These are phyloP conservation scores for Colletotrichum sp. DNA, from an alignment of 2,329 filamentous ascomycete species.

Conservation along the genomic window DNA sequence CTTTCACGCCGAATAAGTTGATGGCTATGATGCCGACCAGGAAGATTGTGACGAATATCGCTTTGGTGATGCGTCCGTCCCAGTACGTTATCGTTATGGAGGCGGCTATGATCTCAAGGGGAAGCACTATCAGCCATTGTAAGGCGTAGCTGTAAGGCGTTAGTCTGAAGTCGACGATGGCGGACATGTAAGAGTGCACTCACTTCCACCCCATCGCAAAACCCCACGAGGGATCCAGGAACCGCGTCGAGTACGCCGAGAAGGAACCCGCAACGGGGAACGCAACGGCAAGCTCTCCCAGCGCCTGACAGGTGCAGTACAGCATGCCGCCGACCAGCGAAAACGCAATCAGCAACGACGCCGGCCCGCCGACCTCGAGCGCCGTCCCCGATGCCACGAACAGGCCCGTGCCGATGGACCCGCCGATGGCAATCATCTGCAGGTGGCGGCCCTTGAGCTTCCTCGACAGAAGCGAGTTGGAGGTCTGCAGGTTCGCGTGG, in stretches of 20 bases:
- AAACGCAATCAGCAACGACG: constrained; percentile 80
- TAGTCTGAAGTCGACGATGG: not conserved
- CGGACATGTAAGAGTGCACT: constrained; percentile 34
- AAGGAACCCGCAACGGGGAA: constrained; percentile 94
- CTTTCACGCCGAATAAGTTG: constrained; percentile 87
- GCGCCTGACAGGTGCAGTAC: constrained; percentile 88
- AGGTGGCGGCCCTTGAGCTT: constrained; percentile 84
- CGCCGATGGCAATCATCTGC: constrained; percentile 98
- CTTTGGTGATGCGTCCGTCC: constrained; percentile 67
- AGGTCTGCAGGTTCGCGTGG: constrained; percentile 73
- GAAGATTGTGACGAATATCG: constrained; percentile 85
- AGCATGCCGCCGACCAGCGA: constrained; percentile 83
- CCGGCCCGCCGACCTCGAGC: constrained; percentile 76
- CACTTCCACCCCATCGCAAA: constrained; percentile 96
- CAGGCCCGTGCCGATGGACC: constrained; percentile 87
- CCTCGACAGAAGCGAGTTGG: constrained; percentile 75
- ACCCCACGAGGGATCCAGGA: constrained; percentile 92
- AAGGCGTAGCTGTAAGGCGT: constrained; percentile 70
- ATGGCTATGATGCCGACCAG: constrained; percentile 77
- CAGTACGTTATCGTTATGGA: constrained; percentile 86
- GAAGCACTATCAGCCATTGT: constrained; percentile 85
- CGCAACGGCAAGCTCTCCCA: constrained; percentile 89
- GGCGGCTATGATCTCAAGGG: constrained; percentile 86
- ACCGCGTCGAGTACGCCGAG: constrained; percentile 88
- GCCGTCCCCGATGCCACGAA: constrained; percentile 84